A percentile compares a stretch with the other conserved stretches of the same genome.
These are phyloP conservation scores for Geosmithia putterillii DNA, from an alignment of 2,329 filamentous ascomycete genomes.

Conservation along the genomic window DNA sequence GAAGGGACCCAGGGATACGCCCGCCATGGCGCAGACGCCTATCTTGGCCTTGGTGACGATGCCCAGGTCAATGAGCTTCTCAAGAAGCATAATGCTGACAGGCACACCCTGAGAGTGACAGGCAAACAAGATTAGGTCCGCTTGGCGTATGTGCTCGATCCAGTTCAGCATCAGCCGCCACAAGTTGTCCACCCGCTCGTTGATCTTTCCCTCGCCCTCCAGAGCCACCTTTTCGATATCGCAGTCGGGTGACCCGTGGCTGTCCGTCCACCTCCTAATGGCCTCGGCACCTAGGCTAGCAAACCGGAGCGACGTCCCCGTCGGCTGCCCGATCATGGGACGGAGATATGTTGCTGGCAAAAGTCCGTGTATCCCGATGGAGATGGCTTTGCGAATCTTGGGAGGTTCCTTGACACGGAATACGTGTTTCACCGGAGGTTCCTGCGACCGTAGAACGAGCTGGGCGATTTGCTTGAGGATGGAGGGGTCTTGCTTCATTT, in stretches of 20 bases:
- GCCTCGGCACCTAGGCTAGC: constrained; percentile 76
- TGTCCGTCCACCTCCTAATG: constrained; percentile 71
- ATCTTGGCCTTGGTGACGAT: constrained; percentile 67
- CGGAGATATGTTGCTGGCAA: constrained; percentile 81
- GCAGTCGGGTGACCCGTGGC: constrained; percentile 57
- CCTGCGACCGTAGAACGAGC: constrained; percentile 42
- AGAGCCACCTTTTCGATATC: constrained; percentile 90
- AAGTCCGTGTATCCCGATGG: constrained; percentile 88
- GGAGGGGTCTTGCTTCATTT: constrained; percentile 53
- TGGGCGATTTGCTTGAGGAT: constrained; percentile 54
- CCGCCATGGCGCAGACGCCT: constrained; percentile 81
- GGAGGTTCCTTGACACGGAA: constrained; percentile 56
- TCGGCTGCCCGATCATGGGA: constrained; percentile 88
- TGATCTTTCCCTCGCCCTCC: constrained; percentile 88
- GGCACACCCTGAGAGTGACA: constrained; percentile 95
- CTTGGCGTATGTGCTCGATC: constrained; percentile 78
- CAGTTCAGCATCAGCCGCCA: constrained; percentile 94
- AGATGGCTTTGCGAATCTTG: constrained; percentile 72
- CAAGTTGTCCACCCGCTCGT: constrained; percentile 77
- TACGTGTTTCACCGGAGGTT: constrained; percentile 55
- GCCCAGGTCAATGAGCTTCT: constrained; percentile 83
- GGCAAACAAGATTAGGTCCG: constrained; percentile 83
- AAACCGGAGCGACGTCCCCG: constrained; percentile 88
- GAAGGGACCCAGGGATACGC: constrained; percentile 88
- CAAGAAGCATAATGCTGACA: constrained; percentile 81